Evolutionary conservation across 75 land plant species (phyloP).

Genomic region (Cunninghamia lanceolata): DNA sequence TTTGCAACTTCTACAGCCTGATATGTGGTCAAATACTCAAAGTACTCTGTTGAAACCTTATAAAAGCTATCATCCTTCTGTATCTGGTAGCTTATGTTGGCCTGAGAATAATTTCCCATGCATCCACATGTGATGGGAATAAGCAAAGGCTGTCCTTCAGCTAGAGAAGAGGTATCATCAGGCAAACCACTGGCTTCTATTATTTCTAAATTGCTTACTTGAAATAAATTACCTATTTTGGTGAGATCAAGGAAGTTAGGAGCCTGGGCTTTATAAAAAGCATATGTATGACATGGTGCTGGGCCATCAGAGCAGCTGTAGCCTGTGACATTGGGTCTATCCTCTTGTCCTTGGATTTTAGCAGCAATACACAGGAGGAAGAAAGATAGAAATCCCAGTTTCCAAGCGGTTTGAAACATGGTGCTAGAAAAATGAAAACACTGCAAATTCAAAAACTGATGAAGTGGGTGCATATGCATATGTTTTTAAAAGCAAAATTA

Average conservation of each 20-base stretch:
- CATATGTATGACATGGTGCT: constrained; percentile 27
- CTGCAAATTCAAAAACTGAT: background rate
- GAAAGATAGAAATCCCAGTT: background rate
- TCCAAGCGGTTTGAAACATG: background rate
- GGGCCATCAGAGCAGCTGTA: constrained; percentile 8
- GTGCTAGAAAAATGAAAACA: background rate
- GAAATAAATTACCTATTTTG: constrained; percentile 41
- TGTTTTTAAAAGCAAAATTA: no score
- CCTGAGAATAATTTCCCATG: constrained; percentile 35
- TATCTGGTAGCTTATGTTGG: constrained; percentile 42
- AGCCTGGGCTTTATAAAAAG: constrained; percentile 26
- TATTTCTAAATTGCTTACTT: constrained; percentile 14
- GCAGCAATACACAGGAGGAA: background rate
- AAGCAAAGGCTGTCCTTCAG: constrained; percentile 36
- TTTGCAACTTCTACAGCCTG: constrained; percentile 43
- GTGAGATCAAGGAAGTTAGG: constrained; percentile 20
- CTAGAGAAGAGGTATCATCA: constrained; percentile 14
- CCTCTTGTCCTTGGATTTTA: background rate
- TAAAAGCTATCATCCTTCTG: constrained; percentile 51
- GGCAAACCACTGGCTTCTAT: constrained; percentile 29
- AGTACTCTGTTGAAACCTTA: constrained; percentile 32
- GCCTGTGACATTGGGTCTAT: background rate
- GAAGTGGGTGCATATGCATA: background rate
- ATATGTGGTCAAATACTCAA: constrained; percentile 55
- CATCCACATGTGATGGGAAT: constrained; percentile 61